Evolutionary conservation across 192 early-diverging fungal species (phyloP), one percentile per base, ranked within the genome.

Genomic region (Entomortierella chlamydospora): DNA sequence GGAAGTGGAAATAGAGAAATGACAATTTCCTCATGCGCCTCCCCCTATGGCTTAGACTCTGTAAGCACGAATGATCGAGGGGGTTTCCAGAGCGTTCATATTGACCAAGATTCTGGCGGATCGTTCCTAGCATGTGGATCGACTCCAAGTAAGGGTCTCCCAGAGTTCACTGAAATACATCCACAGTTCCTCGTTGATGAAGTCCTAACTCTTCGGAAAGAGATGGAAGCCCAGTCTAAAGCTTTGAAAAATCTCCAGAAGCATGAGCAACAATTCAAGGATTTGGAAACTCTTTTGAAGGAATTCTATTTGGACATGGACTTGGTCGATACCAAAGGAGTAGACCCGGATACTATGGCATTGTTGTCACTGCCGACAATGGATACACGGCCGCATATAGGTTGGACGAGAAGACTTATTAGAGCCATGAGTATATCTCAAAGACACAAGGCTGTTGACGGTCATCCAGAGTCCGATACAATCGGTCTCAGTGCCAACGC

Each of bases 231-330:
- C 2, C 58, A 45, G 17, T 13, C n/a, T 6, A 39, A 37, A 11
- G 58, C 9, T n/a, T 20, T 61, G n/a, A 41, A 61, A 43, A 7
- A 45, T 28, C 11, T 45, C 6, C 58, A 61, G 34, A 22, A 41
- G 23, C 37, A 61, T 20, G 58, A 61, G 9, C 41, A 45, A 22
- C 34, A 41, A 8, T 45, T 61, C 58, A 61, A 45, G 37, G 41
- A 61, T 28, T 45, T 37, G 0, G 58, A 61, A n/a, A 43, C 58
- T 13, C 42, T 61, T 1, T 43, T 61, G 58, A 61, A 28, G 8
- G 58, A 61, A 22, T 61, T 43, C 31, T 61, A 61, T 28, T 37
- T 61, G 41, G 58, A 61, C 23, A 61, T 61, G 58, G 58, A 61
- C 43, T 30, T 61, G 3, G 58, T 61, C 41, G 41, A 61, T 22